Percentiles rank a stretch among this genome's conserved stretches.
Evolutionary conservation across 306 rosid genomes (phyloP).

Genomic region (Cucurbita pepo): DNA sequence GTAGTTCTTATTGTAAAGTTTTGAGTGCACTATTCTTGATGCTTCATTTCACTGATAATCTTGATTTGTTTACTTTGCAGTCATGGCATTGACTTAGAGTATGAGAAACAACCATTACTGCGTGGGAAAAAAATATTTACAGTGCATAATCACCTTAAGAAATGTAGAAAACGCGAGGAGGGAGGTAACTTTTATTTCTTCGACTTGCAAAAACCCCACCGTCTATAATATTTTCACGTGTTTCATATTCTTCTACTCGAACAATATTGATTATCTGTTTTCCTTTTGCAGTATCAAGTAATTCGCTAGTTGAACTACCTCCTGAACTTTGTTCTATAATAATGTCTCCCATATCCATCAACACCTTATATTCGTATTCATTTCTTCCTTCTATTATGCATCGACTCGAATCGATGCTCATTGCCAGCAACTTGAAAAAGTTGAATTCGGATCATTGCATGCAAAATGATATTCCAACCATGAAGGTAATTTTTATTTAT

Average conservation of each 20-base stretch:
- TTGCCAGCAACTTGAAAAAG: constrained; percentile 45
- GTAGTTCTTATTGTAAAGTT: neutral
- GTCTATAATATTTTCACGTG: neutral
- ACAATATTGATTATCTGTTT: neutral
- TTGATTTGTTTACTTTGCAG: constrained; percentile 24
- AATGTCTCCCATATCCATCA: constrained; percentile 52
- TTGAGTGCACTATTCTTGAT: neutral
- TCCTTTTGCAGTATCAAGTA: constrained; percentile 34
- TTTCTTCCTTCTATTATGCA: constrained; percentile 73
- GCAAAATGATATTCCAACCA: constrained; percentile 36
- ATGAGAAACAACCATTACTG: constrained; percentile 30
- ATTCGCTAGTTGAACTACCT: constrained; percentile 48
- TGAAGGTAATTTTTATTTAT: constrained; percentile 28
- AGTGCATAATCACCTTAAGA: constrained; percentile 33
- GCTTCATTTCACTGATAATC: neutral
- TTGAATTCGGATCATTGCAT: constrained; percentile 40
- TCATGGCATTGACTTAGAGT: constrained; percentile 34
- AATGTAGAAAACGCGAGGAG: constrained; percentile 21
- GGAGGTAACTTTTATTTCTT: constrained; percentile 30
- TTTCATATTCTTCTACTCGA: neutral
- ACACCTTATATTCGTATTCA: constrained; percentile 40
- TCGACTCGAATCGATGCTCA: constrained; percentile 48
- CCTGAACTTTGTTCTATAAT: constrained; percentile 59
- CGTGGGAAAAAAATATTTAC: constrained; percentile 32
- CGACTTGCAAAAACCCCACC: neutral